Evolutionary conservation across 139 green algal species (phyloP), one percentile per base, ranked within the genome.

Genomic region (Astrephomene gubernaculifera): DNA sequence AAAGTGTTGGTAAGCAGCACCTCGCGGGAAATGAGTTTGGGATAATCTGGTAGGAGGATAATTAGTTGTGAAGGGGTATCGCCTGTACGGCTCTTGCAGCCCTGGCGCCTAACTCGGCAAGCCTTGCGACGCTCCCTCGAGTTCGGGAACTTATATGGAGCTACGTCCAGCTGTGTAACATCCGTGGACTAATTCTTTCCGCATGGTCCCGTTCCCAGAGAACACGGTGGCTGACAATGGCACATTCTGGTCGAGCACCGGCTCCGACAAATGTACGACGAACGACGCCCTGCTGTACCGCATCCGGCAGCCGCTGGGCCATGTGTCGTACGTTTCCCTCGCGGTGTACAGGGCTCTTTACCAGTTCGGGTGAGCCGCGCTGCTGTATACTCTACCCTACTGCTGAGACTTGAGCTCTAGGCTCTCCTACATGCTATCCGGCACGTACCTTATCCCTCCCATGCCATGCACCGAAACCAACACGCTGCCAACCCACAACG

Each of bases 271-370:
- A 52, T 0, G 38, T 21, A 45, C 45, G 1, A 39, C 49, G 2
- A 68, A 38, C 7, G 80, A 86, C 36, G 80, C 65, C 8, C 52
- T 86, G 80, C 80, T 86, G 29, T 86, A 79, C 68, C 65, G 65
- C 44, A 4, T 79, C 0, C 38, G 31, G 0, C 53, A 64, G 63
- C 65, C 79, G 31, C n/a, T 52, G 22, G 35, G 43, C 64, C 31
- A 33, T 19, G n/a, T 87, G 57, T 35, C 60, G 36, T 79, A 70
- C 41, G 83, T 83, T 33, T 75, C 45, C 44, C 5, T 87, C 0
- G 63, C 83, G 0, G 57, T 87, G n/a, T 87, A 87, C 63, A 43
- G 83, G 8, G 83, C 83, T 12, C 67, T 63, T 10, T 87, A 87
- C 61, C 83, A 87, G 71, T 72, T 83, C 83, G 83, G 83, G 83